Base-by-base conservation (phyloP, 192 early-diverging fungal genomes). In the Umbelopsis ramanniana region DNA sequence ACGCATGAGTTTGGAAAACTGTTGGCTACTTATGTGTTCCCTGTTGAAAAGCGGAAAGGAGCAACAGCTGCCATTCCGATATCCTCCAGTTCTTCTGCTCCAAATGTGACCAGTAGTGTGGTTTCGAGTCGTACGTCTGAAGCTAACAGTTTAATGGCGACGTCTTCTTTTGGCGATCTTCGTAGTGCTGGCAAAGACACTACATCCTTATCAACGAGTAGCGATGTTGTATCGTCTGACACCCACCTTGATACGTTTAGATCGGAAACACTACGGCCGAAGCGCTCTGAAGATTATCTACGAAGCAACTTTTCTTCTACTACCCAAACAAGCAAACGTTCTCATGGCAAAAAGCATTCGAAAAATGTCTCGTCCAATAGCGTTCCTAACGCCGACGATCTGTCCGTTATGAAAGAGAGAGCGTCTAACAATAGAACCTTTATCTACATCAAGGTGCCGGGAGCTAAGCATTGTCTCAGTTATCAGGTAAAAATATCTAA, bases 361-460 rank as follows among this genome's bases (percentile, higher is more conserved):
- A 63, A 63, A 14, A 37, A 29, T 38, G 8, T 29, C 1, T 63
- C 57, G 7, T 11, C 26, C 10, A 63, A 22, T 12, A 63, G 57
- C n/a, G 57, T 63, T 4, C 57, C 57, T 14, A 63, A 38, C n/a
- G 57, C 78, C 3, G 79, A 89, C 78, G 89, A 87, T 75, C 74
- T 96, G 2, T 83, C 86, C 66, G 86, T 93, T 67, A 96, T 97
- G 95, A 95, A 96, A 76, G 81, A 82, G 53, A 81, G 96, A 9
- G 94, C 96, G 12, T 88, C 91, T 29, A 81, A 91, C 68, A 96
- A 95, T 81, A 87, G 89, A 67, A 92, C 93, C 40, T 97, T 97
- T 82, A 88, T 97, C 23, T 91, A 96, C 76, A 92, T 97, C 75
- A 96, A 95, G 57, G 87, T 97, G 33, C 94, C 94, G 0, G 90